Conservation (phyloP, 768 basidiomycete species). For the Termitomyces sp. region DNA sequence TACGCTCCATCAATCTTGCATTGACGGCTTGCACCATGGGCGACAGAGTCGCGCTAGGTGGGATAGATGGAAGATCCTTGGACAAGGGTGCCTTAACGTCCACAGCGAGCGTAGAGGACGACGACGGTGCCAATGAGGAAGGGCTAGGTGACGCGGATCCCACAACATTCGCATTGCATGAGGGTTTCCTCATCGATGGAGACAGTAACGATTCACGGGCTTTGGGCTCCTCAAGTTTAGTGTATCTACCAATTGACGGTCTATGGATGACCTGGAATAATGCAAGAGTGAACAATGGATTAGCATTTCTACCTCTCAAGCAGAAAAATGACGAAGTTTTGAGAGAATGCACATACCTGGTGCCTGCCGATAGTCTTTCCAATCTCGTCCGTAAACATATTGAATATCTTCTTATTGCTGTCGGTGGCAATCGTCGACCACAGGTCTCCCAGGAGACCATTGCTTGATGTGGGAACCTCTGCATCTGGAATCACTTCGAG, state of each 20-base stretch:
- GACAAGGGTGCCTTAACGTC: slow-evolving; percentile 28
- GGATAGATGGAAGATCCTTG: slow-evolving; percentile 24
- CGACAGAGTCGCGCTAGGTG: slow-evolving; percentile 39
- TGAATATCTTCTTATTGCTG: slow-evolving; percentile 90
- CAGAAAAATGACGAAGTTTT: not conserved
- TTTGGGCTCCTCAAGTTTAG: slow-evolving; percentile 80
- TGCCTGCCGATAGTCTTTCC: slow-evolving; percentile 94
- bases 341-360: slow-evolving; percentile 46
- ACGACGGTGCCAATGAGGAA: slow-evolving; percentile 23
- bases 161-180: slow-evolving; percentile 48
- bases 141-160: slow-evolving; percentile 21
- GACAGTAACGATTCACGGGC: slow-evolving; percentile 83
- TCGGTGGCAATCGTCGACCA: slow-evolving; percentile 89
- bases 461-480: slow-evolving; percentile 54
- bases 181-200: slow-evolving; percentile 54
- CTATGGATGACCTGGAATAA: slow-evolving; percentile 52
- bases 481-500: slow-evolving; percentile 65
- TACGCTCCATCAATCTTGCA: slow-evolving; percentile 84
- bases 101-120: slow-evolving; percentile 49
- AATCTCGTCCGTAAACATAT: slow-evolving; percentile 89
- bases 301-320: not conserved
- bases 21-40: slow-evolving; percentile 71
- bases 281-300: not conserved
- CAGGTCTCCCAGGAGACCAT: slow-evolving; percentile 71
- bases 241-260: slow-evolving; percentile 85